Conservation (phyloP, 768 basidiomycete genomes). For the Hemileccinum rubropunctum region DNA sequence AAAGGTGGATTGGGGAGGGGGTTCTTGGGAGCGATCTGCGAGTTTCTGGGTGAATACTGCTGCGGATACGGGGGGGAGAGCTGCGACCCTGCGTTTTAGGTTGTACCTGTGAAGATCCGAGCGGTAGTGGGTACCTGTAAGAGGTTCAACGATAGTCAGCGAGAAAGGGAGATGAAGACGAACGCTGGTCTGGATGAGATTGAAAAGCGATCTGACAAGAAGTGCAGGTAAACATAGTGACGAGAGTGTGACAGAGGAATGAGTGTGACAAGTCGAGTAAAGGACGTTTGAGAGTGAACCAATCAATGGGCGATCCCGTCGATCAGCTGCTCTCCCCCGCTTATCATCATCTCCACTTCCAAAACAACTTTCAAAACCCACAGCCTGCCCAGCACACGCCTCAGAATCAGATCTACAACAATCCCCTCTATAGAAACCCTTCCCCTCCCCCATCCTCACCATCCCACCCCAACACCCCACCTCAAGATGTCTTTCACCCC, state of each 20-base stretch:
- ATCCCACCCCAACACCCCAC: constrained; percentile 29
- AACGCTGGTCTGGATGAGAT: constrained; percentile 75
- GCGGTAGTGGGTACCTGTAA: constrained; percentile 78
- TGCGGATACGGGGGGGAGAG: constrained; percentile 78
- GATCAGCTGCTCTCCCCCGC: constrained; percentile 60
- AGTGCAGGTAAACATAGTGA: constrained; percentile 73
- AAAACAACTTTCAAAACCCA: constrained; percentile 26
- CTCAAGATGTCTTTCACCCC: constrained; percentile 30
- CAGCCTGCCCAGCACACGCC: constrained; percentile 18
- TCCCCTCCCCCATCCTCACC: constrained; percentile 33
- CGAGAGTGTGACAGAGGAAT: constrained; percentile 3
- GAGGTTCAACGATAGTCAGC: constrained; percentile 8
- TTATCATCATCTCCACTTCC: constrained; percentile 45
- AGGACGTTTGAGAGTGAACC: constrained; percentile 31
- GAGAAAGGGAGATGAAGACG: constrained; percentile 26
- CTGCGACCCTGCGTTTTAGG: constrained; percentile 93
- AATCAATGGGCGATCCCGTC: constrained; percentile 56
- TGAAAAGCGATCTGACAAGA: constrained; percentile 90
- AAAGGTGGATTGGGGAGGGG: constrained; percentile 55
- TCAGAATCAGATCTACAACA: constrained; percentile 24
- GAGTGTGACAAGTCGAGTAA: constrained; percentile 8
- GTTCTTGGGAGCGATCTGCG: constrained; percentile 68
- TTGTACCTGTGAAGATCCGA: constrained; percentile 98
- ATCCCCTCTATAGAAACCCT: constrained; percentile 25
- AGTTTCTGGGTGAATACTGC: constrained; percentile 86